Conservation (phyloP, 805 yeast species). For the Starmerella apis region DNA sequence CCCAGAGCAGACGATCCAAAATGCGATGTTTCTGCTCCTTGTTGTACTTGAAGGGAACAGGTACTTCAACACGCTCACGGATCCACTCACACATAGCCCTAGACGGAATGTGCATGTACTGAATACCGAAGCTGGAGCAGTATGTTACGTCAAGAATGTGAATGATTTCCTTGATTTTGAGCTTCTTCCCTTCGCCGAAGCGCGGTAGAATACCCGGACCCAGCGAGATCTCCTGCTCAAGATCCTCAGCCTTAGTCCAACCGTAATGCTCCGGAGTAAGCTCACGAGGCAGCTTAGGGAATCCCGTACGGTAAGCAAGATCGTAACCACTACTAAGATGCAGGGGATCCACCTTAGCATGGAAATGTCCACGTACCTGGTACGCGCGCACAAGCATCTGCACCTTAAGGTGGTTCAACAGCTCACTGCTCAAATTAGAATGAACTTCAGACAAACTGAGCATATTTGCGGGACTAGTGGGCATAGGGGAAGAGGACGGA, state of each 20-base stretch:
- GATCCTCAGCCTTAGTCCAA: conserved; percentile 67
- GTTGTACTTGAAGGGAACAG: conserved; percentile 70
- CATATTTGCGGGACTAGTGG: conserved; percentile 40
- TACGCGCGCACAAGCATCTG: conserved; percentile 96
- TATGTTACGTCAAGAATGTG: conserved; percentile 70
- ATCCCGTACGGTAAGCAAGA: conserved; percentile 27
- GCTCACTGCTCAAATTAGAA: conserved; percentile 30
- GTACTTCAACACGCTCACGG: conserved; percentile 91
- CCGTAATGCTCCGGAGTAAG: conserved; percentile 87
- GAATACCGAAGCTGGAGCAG: conserved; percentile 83
- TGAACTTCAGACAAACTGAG: conserved; percentile 34
- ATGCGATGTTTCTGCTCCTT: conserved; percentile 91
- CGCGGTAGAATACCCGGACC: conserved; percentile 98
- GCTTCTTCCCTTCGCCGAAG: conserved; percentile 53
- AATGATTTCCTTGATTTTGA: conserved; percentile 72
- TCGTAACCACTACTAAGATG: conserved; percentile 76
- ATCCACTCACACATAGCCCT: conserved; percentile 96
- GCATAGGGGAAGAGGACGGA: conserved; percentile 45
- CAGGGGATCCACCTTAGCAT: conserved; percentile 92
- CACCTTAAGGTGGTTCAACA: conserved; percentile 70
- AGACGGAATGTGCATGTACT: conserved; percentile 93
- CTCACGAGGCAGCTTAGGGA: conserved; percentile 53
- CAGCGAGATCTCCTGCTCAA: conserved; percentile 70
- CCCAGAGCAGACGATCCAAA: conserved; percentile 92
- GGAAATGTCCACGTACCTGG: conserved; percentile 96